Percentiles rank a stretch among this genome's conserved stretches.
phyloP scores from a whole-genome alignment of 2,329 filamentous ascomycete species.

The Orbilia oligospora region DNA sequence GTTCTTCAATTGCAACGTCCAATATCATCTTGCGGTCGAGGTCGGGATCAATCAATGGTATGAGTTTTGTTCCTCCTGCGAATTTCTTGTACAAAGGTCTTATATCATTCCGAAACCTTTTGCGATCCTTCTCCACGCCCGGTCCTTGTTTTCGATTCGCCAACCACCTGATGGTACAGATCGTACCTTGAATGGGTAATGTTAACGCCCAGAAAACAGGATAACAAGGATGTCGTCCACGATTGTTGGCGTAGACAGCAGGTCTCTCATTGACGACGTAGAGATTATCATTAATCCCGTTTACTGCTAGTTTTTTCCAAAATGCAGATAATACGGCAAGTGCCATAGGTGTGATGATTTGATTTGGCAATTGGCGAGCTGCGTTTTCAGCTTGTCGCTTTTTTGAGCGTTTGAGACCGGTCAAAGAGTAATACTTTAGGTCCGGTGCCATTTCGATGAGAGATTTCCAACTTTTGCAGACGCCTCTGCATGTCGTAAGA shows the following conservation, averaged over 20 bases:
- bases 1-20: background rate
- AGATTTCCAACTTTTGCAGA: conserved; percentile 35
- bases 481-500: conserved; percentile 26
- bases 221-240: conserved; percentile 6
- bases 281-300: conserved; percentile 20
- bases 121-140: conserved; percentile 15
- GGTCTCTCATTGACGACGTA: conserved; percentile 1
- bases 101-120: conserved; percentile 9
- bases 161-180: conserved; percentile 2
- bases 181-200: conserved; percentile 13
- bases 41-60: conserved; percentile 30
- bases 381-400: background rate
- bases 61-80: background rate
- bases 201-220: conserved; percentile 4
- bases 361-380: conserved; percentile 1
- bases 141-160: conserved; percentile 4
- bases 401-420: conserved; percentile 15
- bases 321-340: conserved; percentile 23
- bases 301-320: conserved; percentile 29
- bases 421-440: conserved; percentile 22
- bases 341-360: conserved; percentile 37
- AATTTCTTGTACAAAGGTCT: conserved; percentile 23
- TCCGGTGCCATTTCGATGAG: conserved; percentile 25
- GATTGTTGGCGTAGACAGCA: background rate
- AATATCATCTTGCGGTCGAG: background rate